phyloP scores from a whole-genome alignment of 805 yeast genomes.

The Myxozyma nipponensis region DNA sequence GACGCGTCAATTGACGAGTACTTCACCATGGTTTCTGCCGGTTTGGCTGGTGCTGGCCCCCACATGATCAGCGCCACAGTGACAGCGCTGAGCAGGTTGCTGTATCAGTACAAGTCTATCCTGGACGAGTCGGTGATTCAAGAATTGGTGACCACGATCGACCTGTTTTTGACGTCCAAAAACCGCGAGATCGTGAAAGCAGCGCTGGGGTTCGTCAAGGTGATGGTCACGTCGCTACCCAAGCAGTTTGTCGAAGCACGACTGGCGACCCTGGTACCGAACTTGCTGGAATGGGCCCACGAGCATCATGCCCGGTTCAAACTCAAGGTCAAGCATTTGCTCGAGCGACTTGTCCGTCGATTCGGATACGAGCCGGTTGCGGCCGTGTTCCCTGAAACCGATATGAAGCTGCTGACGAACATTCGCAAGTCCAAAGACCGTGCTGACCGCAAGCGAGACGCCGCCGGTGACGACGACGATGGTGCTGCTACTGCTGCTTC shows the following conservation, averaged over 20 bases:
- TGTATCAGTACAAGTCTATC: constrained; percentile 62
- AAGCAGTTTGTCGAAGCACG: constrained; percentile 66
- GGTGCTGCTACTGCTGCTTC: constrained; percentile 38
- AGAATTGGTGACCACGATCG: constrained; percentile 82
- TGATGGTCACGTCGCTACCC: constrained; percentile 78
- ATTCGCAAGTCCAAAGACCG: constrained; percentile 83
- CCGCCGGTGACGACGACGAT: constrained; percentile 14
- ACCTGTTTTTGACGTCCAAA: constrained; percentile 82
- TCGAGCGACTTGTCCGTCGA: constrained; percentile 85
- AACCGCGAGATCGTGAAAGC: constrained; percentile 92
- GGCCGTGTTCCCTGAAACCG: constrained; percentile 83
- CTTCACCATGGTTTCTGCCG: constrained; percentile 92
- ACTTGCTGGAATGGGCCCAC: constrained; percentile 86
- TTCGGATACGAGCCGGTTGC: constrained; percentile 88
- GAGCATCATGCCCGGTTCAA: constrained; percentile 95
- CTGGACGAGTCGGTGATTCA: constrained; percentile 57
- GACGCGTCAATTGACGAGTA: constrained; percentile 72
- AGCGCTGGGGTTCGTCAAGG: constrained; percentile 90
- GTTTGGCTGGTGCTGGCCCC: constrained; percentile 87
- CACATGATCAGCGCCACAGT: constrained; percentile 97
- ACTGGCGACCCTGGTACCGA: constrained; percentile 60
- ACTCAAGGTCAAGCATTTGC: constrained; percentile 84
- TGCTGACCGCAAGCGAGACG: constrained; percentile 64
- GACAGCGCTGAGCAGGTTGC: constrained; percentile 80
- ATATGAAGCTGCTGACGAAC: constrained; percentile 73